A percentile compares a stretch with the other conserved stretches of the same genome.
phyloP scores from a whole-genome alignment of 2,329 filamentous ascomycete genomes.

The Xylariales sp. region DNA sequence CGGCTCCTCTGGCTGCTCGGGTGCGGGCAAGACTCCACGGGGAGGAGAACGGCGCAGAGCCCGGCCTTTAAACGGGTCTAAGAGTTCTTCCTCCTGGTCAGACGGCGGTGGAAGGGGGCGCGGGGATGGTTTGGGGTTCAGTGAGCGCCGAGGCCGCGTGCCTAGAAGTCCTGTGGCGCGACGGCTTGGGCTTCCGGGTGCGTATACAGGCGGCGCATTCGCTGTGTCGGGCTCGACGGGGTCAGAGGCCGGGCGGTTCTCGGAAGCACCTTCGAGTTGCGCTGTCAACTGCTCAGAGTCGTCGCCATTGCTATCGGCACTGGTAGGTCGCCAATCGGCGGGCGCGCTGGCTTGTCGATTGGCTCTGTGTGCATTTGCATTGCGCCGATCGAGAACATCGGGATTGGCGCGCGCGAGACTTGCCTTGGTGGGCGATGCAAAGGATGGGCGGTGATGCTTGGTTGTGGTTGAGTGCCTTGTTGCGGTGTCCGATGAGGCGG shows the following conservation, averaged over 20 bases:
- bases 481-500: constrained; percentile 12
- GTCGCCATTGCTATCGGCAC: constrained; percentile 19
- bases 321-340: constrained; percentile 11
- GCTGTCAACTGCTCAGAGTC: constrained; percentile 24
- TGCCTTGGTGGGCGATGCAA: constrained; percentile 62
- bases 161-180: constrained; percentile 28
- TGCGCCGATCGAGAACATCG: constrained; percentile 45
- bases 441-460: constrained; percentile 46
- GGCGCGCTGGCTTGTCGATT: constrained; percentile 18
- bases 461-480: constrained; percentile 21
- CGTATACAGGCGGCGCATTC: constrained; percentile 7
- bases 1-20: constrained; percentile 49
- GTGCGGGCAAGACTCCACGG: constrained; percentile 26
- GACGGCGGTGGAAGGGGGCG: constrained; percentile 43
- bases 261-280: constrained; percentile 25
- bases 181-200: constrained; percentile 16
- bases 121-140: constrained; percentile 38
- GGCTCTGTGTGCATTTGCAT: constrained; percentile 23
- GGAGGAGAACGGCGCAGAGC: constrained; percentile 31
- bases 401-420: constrained; percentile 59
- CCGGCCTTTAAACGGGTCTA: constrained; percentile 37
- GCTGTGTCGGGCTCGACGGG: constrained; percentile 4
- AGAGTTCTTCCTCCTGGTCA: constrained; percentile 36
- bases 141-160: constrained; percentile 33
- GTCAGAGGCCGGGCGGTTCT: constrained; percentile 10